Evolutionary conservation across 2,329 filamentous ascomycete genomes (phyloP).

Genomic region (Penicillium sp.): DNA sequence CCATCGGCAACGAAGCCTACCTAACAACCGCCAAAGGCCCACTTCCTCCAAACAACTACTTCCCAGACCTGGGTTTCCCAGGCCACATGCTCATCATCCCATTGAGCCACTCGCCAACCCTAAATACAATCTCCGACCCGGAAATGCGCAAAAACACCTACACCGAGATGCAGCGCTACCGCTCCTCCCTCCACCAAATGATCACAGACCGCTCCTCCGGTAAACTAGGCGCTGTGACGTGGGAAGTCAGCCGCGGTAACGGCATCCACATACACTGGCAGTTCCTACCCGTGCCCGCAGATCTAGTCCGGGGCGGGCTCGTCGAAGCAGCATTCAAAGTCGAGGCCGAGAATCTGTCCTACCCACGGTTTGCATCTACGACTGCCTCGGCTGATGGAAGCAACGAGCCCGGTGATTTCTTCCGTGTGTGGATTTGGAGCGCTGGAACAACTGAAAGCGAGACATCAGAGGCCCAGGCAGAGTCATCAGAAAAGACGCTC

Average conservation of each 20-base stretch:
- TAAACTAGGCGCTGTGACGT: constrained; percentile 77
- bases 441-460: constrained; percentile 1
- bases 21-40: constrained; percentile 90
- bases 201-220: constrained; percentile 46
- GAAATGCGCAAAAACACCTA: constrained; percentile 57
- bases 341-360: constrained; percentile 69
- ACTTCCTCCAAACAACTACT: constrained; percentile 66
- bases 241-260: constrained; percentile 77
- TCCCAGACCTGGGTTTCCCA: constrained; percentile 68
- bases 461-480: not conserved
- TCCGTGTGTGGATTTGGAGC: constrained; percentile 75
- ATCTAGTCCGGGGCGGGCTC: constrained; percentile 64
- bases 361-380: constrained; percentile 49
- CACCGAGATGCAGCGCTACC: constrained; percentile 78
- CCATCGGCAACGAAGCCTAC: constrained; percentile 81
- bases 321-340: constrained; percentile 87
- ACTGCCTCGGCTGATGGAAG: constrained; percentile 32
- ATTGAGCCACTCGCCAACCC: constrained; percentile 71
- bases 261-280: constrained; percentile 95
- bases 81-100: constrained; percentile 89
- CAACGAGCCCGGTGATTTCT: constrained; percentile 57
- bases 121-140: constrained; percentile 59
- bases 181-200: constrained; percentile 72
- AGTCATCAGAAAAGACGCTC: constrained; percentile 61
- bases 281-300: constrained; percentile 68